These are phyloP conservation scores for Angophora floribunda DNA, from an alignment of 345 rosid genomes.

Conservation along the genomic window DNA sequence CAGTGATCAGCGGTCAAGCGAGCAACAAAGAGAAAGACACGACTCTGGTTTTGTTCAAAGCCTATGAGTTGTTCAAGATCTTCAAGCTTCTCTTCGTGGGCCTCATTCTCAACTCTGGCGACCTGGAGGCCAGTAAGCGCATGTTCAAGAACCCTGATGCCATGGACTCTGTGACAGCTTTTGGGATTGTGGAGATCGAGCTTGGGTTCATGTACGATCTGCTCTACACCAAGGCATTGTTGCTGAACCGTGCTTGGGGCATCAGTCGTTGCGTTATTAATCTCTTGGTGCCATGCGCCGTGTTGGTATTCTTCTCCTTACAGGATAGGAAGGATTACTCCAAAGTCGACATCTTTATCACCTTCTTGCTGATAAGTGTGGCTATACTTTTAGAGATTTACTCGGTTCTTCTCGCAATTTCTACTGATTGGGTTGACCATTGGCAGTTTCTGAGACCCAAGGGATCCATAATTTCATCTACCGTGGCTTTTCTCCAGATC, in stretches of 20 bases:
- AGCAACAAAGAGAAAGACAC: neutral
- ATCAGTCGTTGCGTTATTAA: slow-evolving; percentile 6
- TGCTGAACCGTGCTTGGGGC: slow-evolving; percentile 5
- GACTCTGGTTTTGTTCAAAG: neutral
- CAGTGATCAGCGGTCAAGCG: neutral
- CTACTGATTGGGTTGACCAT: slow-evolving; percentile 2
- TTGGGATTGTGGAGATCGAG: slow-evolving; percentile 24
- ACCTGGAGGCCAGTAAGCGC: slow-evolving; percentile 3
- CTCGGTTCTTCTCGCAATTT: neutral
- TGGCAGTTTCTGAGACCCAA: neutral
- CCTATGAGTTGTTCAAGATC: slow-evolving; percentile 9
- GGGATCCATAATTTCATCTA: neutral
- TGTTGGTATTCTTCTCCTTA: neutral
- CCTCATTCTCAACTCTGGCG: slow-evolving; percentile 12
- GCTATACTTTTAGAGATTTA: slow-evolving; percentile 6
- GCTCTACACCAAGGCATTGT: slow-evolving; percentile 32
- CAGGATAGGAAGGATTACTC: neutral
- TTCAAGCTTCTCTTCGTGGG: slow-evolving; percentile 32
- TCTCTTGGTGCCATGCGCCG: neutral
- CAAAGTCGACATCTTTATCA: neutral
- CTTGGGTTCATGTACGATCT: slow-evolving; percentile 32
- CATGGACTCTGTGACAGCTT: neutral
- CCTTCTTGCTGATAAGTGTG: neutral
- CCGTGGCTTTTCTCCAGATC: neutral
- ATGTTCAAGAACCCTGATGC: neutral